Percentiles rank a stretch among this genome's conserved stretches.
phyloP scores from a whole-genome alignment of 2,329 filamentous ascomycete genomes.

The Zopfia rhizophila region DNA sequence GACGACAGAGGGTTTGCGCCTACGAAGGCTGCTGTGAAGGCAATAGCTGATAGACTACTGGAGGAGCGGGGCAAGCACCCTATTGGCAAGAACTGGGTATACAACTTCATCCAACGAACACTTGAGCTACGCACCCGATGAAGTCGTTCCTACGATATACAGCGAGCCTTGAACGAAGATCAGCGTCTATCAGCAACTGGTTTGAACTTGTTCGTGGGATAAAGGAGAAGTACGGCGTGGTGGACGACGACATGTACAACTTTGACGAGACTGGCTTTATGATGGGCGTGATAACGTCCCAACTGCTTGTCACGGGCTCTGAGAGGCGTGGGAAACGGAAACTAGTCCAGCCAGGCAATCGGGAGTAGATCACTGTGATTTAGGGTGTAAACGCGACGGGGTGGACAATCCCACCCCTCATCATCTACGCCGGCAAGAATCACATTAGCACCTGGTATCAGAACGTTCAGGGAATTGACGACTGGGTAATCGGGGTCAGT shows the following conservation, averaged over 20 bases:
- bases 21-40: conserved; percentile 19
- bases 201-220: conserved; percentile 3
- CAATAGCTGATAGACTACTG: conserved; percentile 28
- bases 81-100: conserved; percentile 25
- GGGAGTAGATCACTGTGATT: conserved; percentile 39
- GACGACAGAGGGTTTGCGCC: conserved; percentile 8
- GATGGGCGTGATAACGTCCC: conserved; percentile 38
- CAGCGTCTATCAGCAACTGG: conserved; percentile 12
- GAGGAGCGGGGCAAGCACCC: conserved; percentile 10
- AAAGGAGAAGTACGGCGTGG: conserved; percentile 20
- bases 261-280: conserved; percentile 45
- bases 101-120: conserved; percentile 24
- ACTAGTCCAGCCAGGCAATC: conserved; percentile 35
- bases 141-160: conserved; percentile 19
- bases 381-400: conserved; percentile 17
- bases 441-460: background rate
- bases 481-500: conserved; percentile 37
- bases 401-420: background rate
- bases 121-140: conserved; percentile 19
- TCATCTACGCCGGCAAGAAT: background rate
- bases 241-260: conserved; percentile 28
- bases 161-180: conserved; percentile 22
- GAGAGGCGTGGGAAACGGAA: conserved; percentile 29
- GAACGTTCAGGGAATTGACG: background rate
- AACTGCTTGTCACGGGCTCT: conserved; percentile 37